phyloP scores from a whole-genome alignment of 1,139 yeast species.

The Diutina mesorugosa region DNA sequence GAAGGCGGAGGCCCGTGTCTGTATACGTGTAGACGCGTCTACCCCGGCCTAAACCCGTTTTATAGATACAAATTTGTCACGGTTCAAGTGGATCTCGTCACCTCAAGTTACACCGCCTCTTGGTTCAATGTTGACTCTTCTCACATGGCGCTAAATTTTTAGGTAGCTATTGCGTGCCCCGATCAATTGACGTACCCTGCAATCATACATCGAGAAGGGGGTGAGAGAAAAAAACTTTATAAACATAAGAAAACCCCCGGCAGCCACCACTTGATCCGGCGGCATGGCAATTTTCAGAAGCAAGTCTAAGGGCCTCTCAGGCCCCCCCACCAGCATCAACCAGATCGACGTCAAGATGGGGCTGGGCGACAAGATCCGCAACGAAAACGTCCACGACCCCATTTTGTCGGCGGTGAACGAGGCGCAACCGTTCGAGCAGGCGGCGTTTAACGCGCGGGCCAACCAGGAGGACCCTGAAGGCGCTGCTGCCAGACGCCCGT shows the following conservation, averaged over 20 bases:
- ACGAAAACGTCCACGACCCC: conserved; percentile 72
- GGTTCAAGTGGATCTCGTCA: too few relatives aligned
- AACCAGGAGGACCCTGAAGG: conserved; percentile 8
- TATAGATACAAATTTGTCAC: too few relatives aligned
- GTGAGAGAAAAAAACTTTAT: neutral
- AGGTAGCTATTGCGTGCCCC: neutral
- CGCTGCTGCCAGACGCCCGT: conserved; percentile 14
- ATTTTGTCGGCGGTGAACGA: conserved; percentile 84
- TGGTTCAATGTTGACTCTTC: neutral
- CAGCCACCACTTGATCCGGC: neutral
- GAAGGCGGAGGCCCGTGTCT: neutral
- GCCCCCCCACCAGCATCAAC: conserved; percentile 22
- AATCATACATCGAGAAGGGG: neutral
- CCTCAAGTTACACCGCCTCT: too few relatives aligned
- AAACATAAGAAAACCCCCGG: neutral
- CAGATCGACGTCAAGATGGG: conserved; percentile 14
- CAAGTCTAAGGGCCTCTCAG: conserved; percentile 11
- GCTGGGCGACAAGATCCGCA: conserved; percentile 32
- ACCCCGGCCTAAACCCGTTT: too few relatives aligned
- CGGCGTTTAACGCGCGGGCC: conserved; percentile 10
- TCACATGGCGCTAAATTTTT: neutral
- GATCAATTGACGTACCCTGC: neutral
- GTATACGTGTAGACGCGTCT: too few relatives aligned
- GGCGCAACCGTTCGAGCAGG: conserved; percentile 90
- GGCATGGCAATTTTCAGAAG: conserved; percentile 30